A percentile compares a stretch with the other conserved stretches of the same genome.
Conservation (phyloP, 1,139 yeast species). For the Hyphopichia khmerensis region DNA sequence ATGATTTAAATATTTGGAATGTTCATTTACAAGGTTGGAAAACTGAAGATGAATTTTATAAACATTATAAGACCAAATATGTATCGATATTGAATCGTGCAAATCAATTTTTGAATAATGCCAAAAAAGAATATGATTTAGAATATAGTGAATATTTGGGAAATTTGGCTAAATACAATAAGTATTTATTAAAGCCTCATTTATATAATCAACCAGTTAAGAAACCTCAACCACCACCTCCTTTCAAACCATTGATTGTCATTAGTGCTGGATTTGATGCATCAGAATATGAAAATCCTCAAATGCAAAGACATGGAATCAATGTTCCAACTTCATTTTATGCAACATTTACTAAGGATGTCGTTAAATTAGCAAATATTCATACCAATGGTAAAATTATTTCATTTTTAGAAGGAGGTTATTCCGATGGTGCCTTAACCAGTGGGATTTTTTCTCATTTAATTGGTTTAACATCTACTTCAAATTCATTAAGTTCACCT, state of each 20-base stretch:
- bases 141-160: constrained; percentile 33
- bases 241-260: constrained; percentile 68
- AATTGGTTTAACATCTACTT: constrained; percentile 48
- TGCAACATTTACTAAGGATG: constrained; percentile 70
- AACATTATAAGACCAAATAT: constrained; percentile 61
- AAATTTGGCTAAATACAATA: constrained; percentile 26
- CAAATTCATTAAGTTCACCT: background rate
- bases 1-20: constrained; percentile 81
- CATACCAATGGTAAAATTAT: constrained; percentile 64
- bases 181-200: constrained; percentile 31
- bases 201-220: constrained; percentile 20
- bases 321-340: constrained; percentile 83
- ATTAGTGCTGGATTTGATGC: constrained; percentile 91
- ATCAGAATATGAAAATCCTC: constrained; percentile 75
- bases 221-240: constrained; percentile 41
- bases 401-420: constrained; percentile 83
- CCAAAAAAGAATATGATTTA: constrained; percentile 45
- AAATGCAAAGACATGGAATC: constrained; percentile 85
- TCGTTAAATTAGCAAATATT: constrained; percentile 60
- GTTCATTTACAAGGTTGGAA: constrained; percentile 72
- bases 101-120: constrained; percentile 57
- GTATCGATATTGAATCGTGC: constrained; percentile 66
- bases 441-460: constrained; percentile 82
- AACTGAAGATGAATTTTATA: constrained; percentile 63
- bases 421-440: constrained; percentile 77